Percentiles rank a stretch among this genome's conserved stretches.
Conservation (phyloP, 768 basidiomycete genomes). For the Rossbeevera mucosa region DNA sequence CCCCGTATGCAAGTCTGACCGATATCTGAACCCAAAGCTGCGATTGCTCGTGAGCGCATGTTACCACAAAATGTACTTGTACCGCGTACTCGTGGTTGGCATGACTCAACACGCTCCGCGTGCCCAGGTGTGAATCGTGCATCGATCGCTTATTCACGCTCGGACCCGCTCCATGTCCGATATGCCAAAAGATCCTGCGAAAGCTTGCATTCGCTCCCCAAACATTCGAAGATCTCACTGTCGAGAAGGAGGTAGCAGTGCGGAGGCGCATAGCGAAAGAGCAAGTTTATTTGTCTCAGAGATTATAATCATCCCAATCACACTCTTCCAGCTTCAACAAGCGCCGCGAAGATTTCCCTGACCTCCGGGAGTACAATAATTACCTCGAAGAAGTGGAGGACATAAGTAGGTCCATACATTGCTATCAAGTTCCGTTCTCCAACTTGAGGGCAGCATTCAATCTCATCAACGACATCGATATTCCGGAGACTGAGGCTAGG, state of each 20-base stretch:
- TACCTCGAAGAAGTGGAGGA: slow-evolving; percentile 97
- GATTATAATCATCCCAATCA: background rate
- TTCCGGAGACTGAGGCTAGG: slow-evolving; percentile 75
- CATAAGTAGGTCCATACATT: slow-evolving; percentile 49
- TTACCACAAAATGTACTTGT: slow-evolving; percentile 91
- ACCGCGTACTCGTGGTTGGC: background rate
- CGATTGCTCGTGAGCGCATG: slow-evolving; percentile 92
- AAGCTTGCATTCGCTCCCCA: slow-evolving; percentile 95
- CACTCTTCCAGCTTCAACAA: slow-evolving; percentile 79
- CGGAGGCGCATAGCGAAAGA: slow-evolving; percentile 85
- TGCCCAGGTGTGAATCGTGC: slow-evolving; percentile 92
- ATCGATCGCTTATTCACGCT: slow-evolving; percentile 95
- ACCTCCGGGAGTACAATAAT: slow-evolving; percentile 81
- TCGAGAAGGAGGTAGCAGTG: slow-evolving; percentile 93
- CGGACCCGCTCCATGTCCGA: slow-evolving; percentile 93
- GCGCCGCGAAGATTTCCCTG: slow-evolving; percentile 80
- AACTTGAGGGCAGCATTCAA: slow-evolving; percentile 68
- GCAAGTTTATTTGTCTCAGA: slow-evolving; percentile 39
- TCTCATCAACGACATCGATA: slow-evolving; percentile 84
- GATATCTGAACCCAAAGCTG: slow-evolving; percentile 92
- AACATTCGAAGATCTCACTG: slow-evolving; percentile 87
- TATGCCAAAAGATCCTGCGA: slow-evolving; percentile 80
- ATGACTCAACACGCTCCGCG: slow-evolving; percentile 7
- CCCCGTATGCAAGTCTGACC: slow-evolving; percentile 94
- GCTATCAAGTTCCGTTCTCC: background rate